Percentiles rank a stretch among this genome's conserved stretches.
phyloP scores from a whole-genome alignment of 129 eudicot genomes.

The Helianthus tuberosus region DNA sequence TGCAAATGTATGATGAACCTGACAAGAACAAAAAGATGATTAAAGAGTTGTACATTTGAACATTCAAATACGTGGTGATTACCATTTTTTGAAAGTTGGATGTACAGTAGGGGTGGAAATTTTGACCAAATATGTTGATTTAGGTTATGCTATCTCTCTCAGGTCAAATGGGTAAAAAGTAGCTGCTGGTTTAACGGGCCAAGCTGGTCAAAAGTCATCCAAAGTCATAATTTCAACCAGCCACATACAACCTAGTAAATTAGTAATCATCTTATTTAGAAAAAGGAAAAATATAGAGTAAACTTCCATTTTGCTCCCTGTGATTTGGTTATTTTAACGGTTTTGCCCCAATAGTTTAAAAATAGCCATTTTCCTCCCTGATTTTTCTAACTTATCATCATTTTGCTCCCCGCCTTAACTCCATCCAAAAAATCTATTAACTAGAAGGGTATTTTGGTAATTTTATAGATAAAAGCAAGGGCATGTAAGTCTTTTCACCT shows the following conservation, averaged over 20 bases:
- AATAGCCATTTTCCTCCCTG: too few species aligned
- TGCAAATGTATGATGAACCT: slow-evolving; percentile 92
- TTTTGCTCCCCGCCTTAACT: too few species aligned
- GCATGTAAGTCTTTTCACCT: too few species aligned
- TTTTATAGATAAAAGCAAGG: too few species aligned
- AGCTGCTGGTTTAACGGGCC: background rate
- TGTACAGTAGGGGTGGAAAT: background rate
- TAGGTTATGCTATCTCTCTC: background rate
- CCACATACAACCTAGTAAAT: background rate
- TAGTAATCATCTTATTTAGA: background rate
- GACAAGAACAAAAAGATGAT: slow-evolving; percentile 17
- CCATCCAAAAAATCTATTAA: too few species aligned
- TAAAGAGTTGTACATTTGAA: background rate
- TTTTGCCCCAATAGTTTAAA: too few species aligned
- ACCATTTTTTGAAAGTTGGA: slow-evolving; percentile 3
- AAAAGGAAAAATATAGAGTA: background rate
- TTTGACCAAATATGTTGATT: background rate
- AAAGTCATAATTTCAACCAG: background rate
- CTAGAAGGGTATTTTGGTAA: too few species aligned
- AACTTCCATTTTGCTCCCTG: too few species aligned
- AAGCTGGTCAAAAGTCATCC: background rate
- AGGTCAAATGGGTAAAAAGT: background rate
- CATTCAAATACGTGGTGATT: background rate
- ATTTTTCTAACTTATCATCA: too few species aligned
- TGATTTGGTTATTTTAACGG: too few species aligned